Base-by-base conservation (phyloP, 495 filamentous ascomycete species). In the Aspergillus homomorphus region DNA sequence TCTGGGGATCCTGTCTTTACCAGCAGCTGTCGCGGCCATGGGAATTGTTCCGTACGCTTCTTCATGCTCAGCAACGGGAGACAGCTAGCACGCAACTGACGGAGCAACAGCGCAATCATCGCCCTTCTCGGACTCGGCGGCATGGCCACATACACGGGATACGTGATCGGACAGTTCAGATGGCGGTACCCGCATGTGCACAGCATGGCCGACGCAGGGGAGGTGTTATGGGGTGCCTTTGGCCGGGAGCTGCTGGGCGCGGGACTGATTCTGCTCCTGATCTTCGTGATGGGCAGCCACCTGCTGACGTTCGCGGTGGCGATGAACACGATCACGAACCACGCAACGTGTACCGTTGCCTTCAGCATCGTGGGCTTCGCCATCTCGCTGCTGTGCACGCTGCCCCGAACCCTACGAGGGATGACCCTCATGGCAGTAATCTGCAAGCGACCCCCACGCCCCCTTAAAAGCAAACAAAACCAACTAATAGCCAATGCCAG, bases 221-320 rank as follows among this genome's bases (percentile, higher is more conserved):
- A 80, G 26, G 63, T 90, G 49, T 74, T 89, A 53, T 76, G 82
- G 67, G 86, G 86, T 8, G 69, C 54, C 12, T 67, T 80, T 18
- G 86, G 86, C 0, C 81, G 83, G 45, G 82, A 85, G 60, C 51
- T 90, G 19, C 69, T 86, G 54, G 81, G 80, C 9, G 64, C 64
- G 38, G 83, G 79, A 51, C 84, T 86, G 62, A 67, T 80, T 7
- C 61, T 88, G 42, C 82, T 89, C 65, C 74, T 89, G 22, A 63
- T 86, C 44, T 89, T 91, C 71, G 80, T 87, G 56, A 84, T 87
- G 72, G 87, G 78, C 30, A 85, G 84, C 19, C 89, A 91, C 66
- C 76, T 89, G 48, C 70, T 90, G 50, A 87, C 84, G 0, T 89
- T 89, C 65, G 79, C 77, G n/a, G 87, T 90, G 62, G 83, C 82